Evolutionary conservation across 208 protist genomes (phyloP).

Genomic region (Leishmania turanica): DNA sequence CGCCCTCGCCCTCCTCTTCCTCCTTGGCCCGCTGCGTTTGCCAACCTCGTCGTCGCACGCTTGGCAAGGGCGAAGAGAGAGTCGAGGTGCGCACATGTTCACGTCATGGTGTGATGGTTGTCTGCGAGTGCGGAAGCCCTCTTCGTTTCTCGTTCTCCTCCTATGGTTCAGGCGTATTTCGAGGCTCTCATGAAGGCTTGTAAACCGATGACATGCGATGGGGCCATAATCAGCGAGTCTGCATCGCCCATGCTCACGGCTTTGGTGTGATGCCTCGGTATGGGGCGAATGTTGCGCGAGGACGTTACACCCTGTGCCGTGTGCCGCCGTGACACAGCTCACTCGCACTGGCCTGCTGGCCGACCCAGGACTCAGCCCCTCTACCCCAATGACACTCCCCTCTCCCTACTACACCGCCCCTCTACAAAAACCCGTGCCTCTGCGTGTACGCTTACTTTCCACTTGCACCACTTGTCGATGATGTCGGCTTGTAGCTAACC

Average conservation of each 20-base stretch:
- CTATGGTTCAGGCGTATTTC: not conserved
- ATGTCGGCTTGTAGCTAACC: slow-evolving; percentile 1
- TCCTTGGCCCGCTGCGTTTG: not conserved
- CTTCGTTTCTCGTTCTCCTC: not conserved
- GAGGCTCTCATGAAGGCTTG: not conserved
- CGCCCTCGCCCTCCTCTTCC: not conserved
- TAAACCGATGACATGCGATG: not conserved
- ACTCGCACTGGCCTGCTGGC: not conserved
- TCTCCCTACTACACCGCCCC: not conserved
- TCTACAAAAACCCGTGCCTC: not conserved
- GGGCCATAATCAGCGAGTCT: not conserved
- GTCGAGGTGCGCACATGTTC: not conserved
- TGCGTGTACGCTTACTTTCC: not conserved
- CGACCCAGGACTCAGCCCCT: not conserved
- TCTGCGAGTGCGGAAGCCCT: not conserved
- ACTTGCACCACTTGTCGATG: not conserved
- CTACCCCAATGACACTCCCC: not conserved
- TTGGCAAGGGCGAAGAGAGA: not conserved
- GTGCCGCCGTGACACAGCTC: not conserved
- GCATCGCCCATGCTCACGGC: not conserved
- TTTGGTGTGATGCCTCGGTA: not conserved
- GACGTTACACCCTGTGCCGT: not conserved
- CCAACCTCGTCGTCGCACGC: not conserved
- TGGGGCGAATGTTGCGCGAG: not conserved
- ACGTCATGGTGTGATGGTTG: not conserved